Evolutionary conservation across 495 filamentous ascomycete species (phyloP), one percentile per base, ranked within the genome.

Genomic region (Lepidopterella palustris): DNA sequence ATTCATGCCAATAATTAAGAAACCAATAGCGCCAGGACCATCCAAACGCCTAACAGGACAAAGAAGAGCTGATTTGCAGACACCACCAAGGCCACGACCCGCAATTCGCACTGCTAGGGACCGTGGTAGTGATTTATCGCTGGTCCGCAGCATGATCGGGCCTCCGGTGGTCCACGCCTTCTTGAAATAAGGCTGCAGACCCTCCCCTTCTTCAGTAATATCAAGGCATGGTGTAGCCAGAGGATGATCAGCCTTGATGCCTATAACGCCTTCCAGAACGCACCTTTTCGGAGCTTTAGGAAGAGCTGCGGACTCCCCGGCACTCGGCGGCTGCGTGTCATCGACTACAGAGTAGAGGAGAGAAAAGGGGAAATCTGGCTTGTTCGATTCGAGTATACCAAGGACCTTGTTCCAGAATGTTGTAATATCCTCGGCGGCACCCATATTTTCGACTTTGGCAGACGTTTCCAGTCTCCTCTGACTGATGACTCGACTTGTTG

Each of bases 1-100:
- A 40, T 62, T 62, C 15, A 62, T 24, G 9, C 60, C 60, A 6
- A 62, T 10, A 3, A 62, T 11, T 11, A 62, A 29, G 25, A 62
- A 58, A 24, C 60, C 53, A 42, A 58, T 23, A 20, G 60, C 28
- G 5, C 24, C 52, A 3, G 26, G 21, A 15, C 47, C 60, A 23
- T 47, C 53, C 25, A 56, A 56, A 0, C 52, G 54, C n/a, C 45
- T 20, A n/a, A 62, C 58, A 11, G 60, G 60, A 53, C 40, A 62
- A 15, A 62, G 23, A 31, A 62, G 26, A 18, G 53, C 60, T 29
- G 60, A 50, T 15, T 50, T 47, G 29, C 52, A 53, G 1, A 23
- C 4, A 24, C 24, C 31, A 15, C 32, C 48, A 24, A 51, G 23
- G 13, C 60, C 60, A 18, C 60, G 42, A 15, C 24, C 45, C n/a